Evolutionary conservation across 2,329 filamentous ascomycete species (phyloP).

Genomic region (Colletotrichum spaethianum): DNA sequence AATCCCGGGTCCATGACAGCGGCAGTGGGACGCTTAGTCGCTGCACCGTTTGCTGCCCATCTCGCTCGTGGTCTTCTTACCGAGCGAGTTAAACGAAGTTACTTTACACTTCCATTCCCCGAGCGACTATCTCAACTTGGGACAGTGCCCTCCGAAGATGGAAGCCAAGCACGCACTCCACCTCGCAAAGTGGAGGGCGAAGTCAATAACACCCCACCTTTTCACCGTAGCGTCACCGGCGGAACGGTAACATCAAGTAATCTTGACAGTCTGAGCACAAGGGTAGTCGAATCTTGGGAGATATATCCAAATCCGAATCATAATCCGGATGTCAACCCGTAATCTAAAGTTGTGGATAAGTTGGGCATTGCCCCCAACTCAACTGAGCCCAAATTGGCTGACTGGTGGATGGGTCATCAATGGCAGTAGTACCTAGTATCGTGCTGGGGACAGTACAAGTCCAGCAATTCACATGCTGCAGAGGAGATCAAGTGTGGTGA

Average conservation of each 20-base stretch:
- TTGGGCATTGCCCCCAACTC: slow-evolving; percentile 7
- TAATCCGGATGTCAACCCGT: slow-evolving; percentile 12
- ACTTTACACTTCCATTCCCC: slow-evolving; percentile 3
- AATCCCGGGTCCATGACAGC: neutral
- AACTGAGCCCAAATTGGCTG: slow-evolving; percentile 9
- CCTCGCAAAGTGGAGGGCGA: slow-evolving; percentile 5
- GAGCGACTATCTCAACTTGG: neutral
- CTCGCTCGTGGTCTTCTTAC: slow-evolving; percentile 11
- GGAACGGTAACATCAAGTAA: slow-evolving; percentile 35
- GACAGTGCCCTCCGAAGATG: slow-evolving; percentile 2
- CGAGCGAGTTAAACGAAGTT: slow-evolving; percentile 9
- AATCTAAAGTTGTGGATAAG: slow-evolving; percentile 30
- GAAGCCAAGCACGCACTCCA: neutral
- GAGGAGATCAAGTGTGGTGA: neutral
- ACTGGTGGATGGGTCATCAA: neutral
- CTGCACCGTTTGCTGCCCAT: neutral
- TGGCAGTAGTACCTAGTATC: too few species aligned
- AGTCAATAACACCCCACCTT: neutral
- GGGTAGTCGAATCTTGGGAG: slow-evolving; percentile 8
- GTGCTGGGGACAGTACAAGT: neutral
- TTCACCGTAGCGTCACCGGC: slow-evolving; percentile 20
- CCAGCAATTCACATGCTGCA: neutral
- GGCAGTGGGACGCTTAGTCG: neutral
- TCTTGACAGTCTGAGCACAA: slow-evolving; percentile 18
- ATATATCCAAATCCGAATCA: neutral